Base-by-base conservation (phyloP, 2,329 filamentous ascomycete species). In the Sclerotinia subarctica region DNA sequence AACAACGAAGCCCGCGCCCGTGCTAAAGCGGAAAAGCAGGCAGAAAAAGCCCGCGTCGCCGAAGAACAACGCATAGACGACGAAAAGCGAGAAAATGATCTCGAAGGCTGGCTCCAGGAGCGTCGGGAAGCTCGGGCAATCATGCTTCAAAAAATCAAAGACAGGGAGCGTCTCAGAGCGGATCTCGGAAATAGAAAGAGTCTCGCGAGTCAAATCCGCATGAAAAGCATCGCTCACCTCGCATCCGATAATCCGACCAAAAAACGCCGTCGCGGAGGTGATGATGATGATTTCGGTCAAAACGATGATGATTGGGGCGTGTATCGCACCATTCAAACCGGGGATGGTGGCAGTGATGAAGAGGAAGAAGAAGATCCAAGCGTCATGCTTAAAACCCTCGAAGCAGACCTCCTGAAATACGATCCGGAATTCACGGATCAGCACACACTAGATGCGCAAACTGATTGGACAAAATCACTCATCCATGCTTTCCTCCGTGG, bases 301-400 rank as follows among this genome's bases (percentile, higher is more conserved):
- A 94, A 99, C 78, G 95, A 99, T 76, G 94, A 96, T 68, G 95
- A 99, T 78, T 99, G 95, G 95, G 93, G 93, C 68, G 93, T 99
- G 19, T 99, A 99, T 79, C 90, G 95, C 65, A 92, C 92, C 52
- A 96, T 98, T 68, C 92, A 93, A 2, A 93, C 91, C 0, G 93
- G 93, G 63, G 90, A 91, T 10, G 86, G 86, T 21, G 92, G 90
- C 21, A 94, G 97, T 29, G 94, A 97, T 73, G 91, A 94, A 74
- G 93, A 96, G 63, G 94, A 96, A 77, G 94, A 98, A 77, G 92
- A 94, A 78, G 94, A 98, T 75, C 85, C 97, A 0, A 85, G 87
- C 68, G 86, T 84, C 6, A 86, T 84, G 68, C 85, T 99, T 57
- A 91, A 91, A 76, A 83, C 82, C 1, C 86, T 97, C 17, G 95